Base-by-base conservation (phyloP, 192 early-diverging fungal species). In the Blastocladiella britannica region DNA sequence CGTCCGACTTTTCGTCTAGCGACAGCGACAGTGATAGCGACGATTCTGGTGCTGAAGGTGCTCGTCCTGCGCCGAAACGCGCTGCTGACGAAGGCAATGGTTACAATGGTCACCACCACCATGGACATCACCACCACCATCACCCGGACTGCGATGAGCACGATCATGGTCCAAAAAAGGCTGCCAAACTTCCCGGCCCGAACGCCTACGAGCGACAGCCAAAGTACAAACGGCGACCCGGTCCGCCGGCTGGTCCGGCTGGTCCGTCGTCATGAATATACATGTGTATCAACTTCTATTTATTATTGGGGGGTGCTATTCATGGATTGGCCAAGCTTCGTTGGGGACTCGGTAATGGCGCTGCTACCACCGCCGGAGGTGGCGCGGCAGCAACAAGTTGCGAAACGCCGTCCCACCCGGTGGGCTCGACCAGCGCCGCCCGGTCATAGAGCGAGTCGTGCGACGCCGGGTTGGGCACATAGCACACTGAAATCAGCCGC, bases 161-260 rank as follows among this genome's bases (percentile, higher is more conserved):
- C n/a, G n/a, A n/a, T n/a, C n/a, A n/a, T n/a, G n/a, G n/a, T n/a
- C n/a, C n/a, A n/a, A n/a, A n/a, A n/a, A n/a, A n/a, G n/a, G n/a
- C n/a, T n/a, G n/a, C n/a, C n/a, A n/a, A n/a, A 2, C 52, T 59
- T 22, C 58, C 58, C n/a, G 52, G 52, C 4, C 73, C 69, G 4
- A 74, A 71, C 57, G 70, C 63, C 28, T 74, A 74, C 54, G 72
- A 74, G 64, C 65, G 67, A 12, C 58, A 65, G 65, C 67, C 67
- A 7, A 55, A 24, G 7, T 56, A 60, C 51, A 55, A n/a, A 58
- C 51, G 25, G 55, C 55, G 37, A 2, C 15, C 37, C 15, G 37
- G 37, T 20, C 37, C 37, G 37, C 37, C 37, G 37, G 15, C 37
- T 20, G 15, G 15, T 9, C n/a, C 37, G 1, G 37, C 37, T 0